Evolutionary conservation across 2,329 filamentous ascomycete genomes (phyloP), one percentile per base, ranked within the genome.

Genomic region (Sclerotinia minor): DNA sequence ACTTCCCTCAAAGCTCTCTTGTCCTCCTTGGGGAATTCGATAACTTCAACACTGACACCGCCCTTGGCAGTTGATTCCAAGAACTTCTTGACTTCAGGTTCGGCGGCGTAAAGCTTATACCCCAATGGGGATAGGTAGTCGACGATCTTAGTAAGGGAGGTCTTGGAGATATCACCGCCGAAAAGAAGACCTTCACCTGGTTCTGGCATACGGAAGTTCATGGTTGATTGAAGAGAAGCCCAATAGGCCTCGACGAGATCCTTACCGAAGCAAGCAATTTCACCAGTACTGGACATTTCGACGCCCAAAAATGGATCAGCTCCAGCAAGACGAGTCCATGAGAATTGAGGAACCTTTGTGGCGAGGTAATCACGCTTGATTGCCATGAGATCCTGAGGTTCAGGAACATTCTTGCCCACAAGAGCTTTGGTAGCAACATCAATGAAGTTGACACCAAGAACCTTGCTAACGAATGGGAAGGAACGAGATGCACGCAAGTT

Each of bases 231-330:
- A 70, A 97, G 84, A 24, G 94, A 96, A 35, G 94, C 85, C 95
- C 95, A 99, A 87, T 99, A 99, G 65, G 95, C 95, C 79, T 99
- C 95, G 61, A 98, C 85, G 15, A 99, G 87, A 77, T 97, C 85
- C 83, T 95, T 97, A 72, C 95, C 95, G 81, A 99, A 99, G 83
- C 95, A 98, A 73, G 95, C 95, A 85, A 99, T 97, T 82, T 99
- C 95, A 80, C 95, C 95, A 24, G 95, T 99, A 72, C 89, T 93
- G 55, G 92, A 84, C 95, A 99, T 99, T 82, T 99, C 95, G 68
- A 99, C 95, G 69, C 95, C 95, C 70, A 99, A 87, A 87, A 96
- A 98, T 67, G 95, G 95, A 77, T 99, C 95, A 64, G 95, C 95
- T 75, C 95, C 95, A 59, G 95, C 94, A 68, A 99, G 89, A 84